Conservation (phyloP, 306 rosid species). For the Prunus davidiana region DNA sequence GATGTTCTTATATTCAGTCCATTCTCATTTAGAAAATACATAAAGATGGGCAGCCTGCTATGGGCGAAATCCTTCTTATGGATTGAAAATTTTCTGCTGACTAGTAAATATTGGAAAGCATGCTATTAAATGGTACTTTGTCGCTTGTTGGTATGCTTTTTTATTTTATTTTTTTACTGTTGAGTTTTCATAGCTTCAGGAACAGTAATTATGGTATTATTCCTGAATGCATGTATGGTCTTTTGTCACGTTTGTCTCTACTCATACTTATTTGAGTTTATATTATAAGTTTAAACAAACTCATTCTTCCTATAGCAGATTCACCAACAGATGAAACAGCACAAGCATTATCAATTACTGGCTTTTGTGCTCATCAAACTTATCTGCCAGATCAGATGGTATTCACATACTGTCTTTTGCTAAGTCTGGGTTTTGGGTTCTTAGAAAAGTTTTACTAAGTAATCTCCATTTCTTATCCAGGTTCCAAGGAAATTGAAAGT, state of each 20-base stretch:
- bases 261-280: neutral
- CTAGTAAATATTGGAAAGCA: neutral
- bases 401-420: conserved; percentile 13
- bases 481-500: conserved; percentile 58
- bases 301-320: conserved; percentile 41
- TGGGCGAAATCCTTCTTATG: neutral
- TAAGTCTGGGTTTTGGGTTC: conserved; percentile 14
- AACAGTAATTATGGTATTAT: neutral
- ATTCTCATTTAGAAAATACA: neutral
- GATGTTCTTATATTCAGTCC: neutral
- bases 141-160: neutral
- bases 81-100: neutral
- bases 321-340: conserved; percentile 33
- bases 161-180: neutral
- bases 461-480: conserved; percentile 36
- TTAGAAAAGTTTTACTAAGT: conserved; percentile 3
- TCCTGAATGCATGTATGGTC: neutral
- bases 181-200: neutral
- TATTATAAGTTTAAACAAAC: conserved; percentile 5
- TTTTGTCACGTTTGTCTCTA: neutral
- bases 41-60: neutral
- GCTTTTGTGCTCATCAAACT: conserved; percentile 29
- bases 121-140: conserved; percentile 5
- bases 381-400: conserved; percentile 63
- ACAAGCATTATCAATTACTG: conserved; percentile 27